A percentile compares a stretch with the other conserved stretches of the same genome.
Evolutionary conservation across 2,329 filamentous ascomycete genomes (phyloP).

Genomic region (Hortaea sp.): DNA sequence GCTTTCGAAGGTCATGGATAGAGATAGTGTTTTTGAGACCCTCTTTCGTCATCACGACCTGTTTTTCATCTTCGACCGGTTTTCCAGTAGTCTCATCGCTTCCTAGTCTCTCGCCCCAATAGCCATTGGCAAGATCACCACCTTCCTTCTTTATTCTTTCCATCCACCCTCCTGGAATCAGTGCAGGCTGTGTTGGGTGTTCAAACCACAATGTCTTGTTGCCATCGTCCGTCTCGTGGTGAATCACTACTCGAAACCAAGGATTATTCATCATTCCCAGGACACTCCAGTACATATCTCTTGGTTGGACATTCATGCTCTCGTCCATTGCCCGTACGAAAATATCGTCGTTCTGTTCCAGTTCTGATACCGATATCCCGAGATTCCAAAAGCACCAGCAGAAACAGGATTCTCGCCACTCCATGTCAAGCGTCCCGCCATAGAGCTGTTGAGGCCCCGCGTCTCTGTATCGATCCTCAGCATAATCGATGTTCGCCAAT

Average conservation of each 20-base stretch:
- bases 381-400: conserved; percentile 92
- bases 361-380: conserved; percentile 51
- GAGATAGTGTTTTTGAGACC: conserved; percentile 53
- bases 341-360: conserved; percentile 59
- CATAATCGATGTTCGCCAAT: conserved; percentile 67
- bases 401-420: conserved; percentile 70
- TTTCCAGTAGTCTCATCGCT: conserved; percentile 37
- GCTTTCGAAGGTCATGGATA: conserved; percentile 60
- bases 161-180: conserved; percentile 84
- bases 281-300: conserved; percentile 94
- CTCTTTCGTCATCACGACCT: conserved; percentile 69
- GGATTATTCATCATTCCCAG: conserved; percentile 98
- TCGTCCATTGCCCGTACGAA: conserved; percentile 86
- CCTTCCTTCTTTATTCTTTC: conserved; percentile 75
- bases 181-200: conserved; percentile 73
- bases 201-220: conserved; percentile 56
- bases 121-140: conserved; percentile 68
- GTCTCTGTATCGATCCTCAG: conserved; percentile 73
- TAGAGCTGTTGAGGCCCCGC: conserved; percentile 55
- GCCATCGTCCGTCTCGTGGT: conserved; percentile 47
- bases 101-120: conserved; percentile 67
- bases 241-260: conserved; percentile 76
- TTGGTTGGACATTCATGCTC: conserved; percentile 71
- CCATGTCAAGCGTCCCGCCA: conserved; percentile 69
- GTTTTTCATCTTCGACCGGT: conserved; percentile 42